Evolutionary conservation across 192 early-diverging fungal genomes (phyloP), one percentile per base, ranked within the genome.

Genomic region (Haplosporangium gracile): DNA sequence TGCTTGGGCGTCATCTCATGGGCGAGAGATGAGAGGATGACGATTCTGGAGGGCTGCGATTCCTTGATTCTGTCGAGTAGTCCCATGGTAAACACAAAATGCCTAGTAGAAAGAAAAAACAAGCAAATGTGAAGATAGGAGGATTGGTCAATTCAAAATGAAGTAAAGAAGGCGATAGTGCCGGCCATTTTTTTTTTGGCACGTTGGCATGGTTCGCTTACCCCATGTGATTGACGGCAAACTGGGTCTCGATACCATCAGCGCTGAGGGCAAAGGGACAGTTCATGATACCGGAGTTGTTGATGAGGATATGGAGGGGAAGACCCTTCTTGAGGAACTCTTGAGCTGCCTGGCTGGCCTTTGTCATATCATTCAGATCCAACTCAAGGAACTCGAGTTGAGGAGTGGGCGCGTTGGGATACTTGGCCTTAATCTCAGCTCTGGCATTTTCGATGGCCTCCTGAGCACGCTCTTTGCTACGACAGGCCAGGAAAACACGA

Each of bases 181-280:
- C n/a, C 39, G 47, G 9, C 26, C 42, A 42, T 39, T 72, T 42
- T 26, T 45, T 68, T 60, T 51, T 57, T 24, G 10, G 49, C 2
- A 51, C 49, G 18, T 51, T 22, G 18, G 2, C 49, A 3, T 18
- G 15, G 20, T 3, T 29, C 11, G 34, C 76, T 13, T 76, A 82
- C 26, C 79, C 91, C 55, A 91, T 80, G 55, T 92, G 85, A 22
- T 92, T 92, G 15, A 80, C 79, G 2, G 77, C 89, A 68, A 92
- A 89, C 72, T 91, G 88, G 1, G 68, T 43, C 51, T 88, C 88
- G 43, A 88, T 88, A 0, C 87, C 88, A 74, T 88, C 88, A 16
- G 53, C 77, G 32, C 65, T 84, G 65, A 88, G 76, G 1, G 45
- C 22, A 20, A 39, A 88, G 0, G 85, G 78, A 9, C 57, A 72